Evolutionary conservation across 2,329 filamentous ascomycete genomes (phyloP).

Genomic region (Alternaria panax): DNA sequence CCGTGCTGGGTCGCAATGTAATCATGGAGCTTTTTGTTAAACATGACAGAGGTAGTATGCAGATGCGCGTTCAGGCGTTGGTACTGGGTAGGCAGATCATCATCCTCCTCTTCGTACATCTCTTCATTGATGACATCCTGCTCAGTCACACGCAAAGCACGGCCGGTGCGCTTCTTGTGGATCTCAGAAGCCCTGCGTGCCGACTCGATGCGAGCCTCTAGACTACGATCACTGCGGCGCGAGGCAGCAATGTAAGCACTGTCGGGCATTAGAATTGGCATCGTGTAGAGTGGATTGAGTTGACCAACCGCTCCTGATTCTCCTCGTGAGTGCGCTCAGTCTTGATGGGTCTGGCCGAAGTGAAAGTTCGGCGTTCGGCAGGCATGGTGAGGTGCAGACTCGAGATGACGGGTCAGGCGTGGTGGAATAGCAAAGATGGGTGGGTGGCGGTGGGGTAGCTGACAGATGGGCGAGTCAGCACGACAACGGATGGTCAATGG

Average conservation of each 20-base stretch:
- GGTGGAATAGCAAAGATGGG: constrained; percentile 16
- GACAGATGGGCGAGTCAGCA: constrained; percentile 7
- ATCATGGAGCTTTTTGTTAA: constrained; percentile 68
- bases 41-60: constrained; percentile 65
- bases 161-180: constrained; percentile 86
- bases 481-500: background rate
- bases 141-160: constrained; percentile 80
- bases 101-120: constrained; percentile 96
- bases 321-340: constrained; percentile 80
- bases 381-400: constrained; percentile 43
- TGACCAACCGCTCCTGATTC: constrained; percentile 72
- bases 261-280: constrained; percentile 23
- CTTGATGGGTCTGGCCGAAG: constrained; percentile 58
- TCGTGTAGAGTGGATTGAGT: background rate
- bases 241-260: constrained; percentile 94
- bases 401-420: background rate
- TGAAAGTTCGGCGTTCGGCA: constrained; percentile 47
- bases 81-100: constrained; percentile 74
- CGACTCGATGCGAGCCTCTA: constrained; percentile 88
- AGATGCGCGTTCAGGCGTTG: constrained; percentile 69
- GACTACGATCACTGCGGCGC: constrained; percentile 80
- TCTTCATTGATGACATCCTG: constrained; percentile 89
- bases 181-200: constrained; percentile 88
- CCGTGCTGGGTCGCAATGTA: constrained; percentile 66
- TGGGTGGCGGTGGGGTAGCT: constrained; percentile 22